A percentile compares a stretch with the other conserved stretches of the same genome.
Conservation (phyloP, 164 flowering plant species). For the Nelumbo lutea region DNA sequence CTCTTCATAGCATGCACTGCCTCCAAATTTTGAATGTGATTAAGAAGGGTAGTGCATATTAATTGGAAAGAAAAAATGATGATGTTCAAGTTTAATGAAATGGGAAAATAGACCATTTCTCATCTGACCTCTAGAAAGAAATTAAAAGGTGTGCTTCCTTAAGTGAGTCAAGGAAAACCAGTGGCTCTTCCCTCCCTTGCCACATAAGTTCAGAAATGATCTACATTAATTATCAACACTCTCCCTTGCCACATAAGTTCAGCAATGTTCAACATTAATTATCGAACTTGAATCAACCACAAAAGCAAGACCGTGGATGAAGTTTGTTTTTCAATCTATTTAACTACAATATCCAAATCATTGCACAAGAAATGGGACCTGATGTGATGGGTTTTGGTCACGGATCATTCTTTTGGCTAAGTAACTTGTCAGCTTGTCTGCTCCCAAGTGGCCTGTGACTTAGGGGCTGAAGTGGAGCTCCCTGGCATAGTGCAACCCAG, state of each 20-base stretch:
- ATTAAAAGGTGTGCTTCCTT: conserved; percentile 69
- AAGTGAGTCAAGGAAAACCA: conserved; percentile 67
- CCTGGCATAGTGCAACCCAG: too few relatives aligned
- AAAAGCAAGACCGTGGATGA: background rate
- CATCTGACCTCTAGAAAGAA: conserved; percentile 74
- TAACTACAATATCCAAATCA: conserved; percentile 30
- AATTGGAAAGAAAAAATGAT: conserved; percentile 3
- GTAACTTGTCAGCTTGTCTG: too few relatives aligned
- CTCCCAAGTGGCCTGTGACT: too few relatives aligned
- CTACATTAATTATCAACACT: too few relatives aligned
- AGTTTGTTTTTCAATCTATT: background rate
- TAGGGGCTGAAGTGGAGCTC: too few relatives aligned
- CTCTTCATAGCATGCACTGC: conserved; percentile 70
- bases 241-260: conserved; percentile 64
- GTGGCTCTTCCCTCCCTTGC: conserved; percentile 59
- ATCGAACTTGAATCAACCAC: conserved; percentile 5
- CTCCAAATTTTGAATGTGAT: conserved; percentile 51
- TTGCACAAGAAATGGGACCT: conserved; percentile 77
- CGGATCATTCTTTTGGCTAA: too few relatives aligned
- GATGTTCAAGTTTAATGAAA: background rate
- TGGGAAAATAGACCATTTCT: conserved; percentile 54
- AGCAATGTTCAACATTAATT: conserved; percentile 53
- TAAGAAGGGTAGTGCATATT: conserved; percentile 19
- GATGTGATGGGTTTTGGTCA: too few relatives aligned
- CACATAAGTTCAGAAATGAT: too few relatives aligned